Evolutionary conservation across 129 eudicot genomes (phyloP).

Genomic region (Sambucus nigra): DNA sequence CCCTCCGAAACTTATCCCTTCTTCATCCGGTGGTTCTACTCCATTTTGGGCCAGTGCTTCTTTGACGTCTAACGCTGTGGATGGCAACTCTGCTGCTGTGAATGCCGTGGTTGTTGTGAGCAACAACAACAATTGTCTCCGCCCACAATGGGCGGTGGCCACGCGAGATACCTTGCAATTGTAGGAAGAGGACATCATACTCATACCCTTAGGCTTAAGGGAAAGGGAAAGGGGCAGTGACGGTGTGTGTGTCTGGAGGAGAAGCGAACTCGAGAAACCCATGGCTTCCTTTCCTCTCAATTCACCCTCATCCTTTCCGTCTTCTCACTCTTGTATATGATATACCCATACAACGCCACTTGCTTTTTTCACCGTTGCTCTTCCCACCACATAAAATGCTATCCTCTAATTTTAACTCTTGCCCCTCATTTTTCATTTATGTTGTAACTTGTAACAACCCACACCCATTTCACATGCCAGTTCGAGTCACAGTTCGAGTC

Average conservation of each 20-base stretch:
- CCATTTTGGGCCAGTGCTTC: conserved; percentile 67
- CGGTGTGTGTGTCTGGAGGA: conserved; percentile 15
- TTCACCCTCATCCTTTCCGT: conserved; percentile 11
- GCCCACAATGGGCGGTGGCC: conserved; percentile 17
- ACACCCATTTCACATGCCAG: too few species aligned
- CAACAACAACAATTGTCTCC: conserved; percentile 52
- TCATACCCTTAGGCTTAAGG: conserved; percentile 16
- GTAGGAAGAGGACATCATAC: conserved; percentile 16
- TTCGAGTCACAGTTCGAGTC: too few species aligned
- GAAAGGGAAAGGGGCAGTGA: too few species aligned
- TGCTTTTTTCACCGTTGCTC: too few species aligned
- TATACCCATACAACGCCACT: too few species aligned
- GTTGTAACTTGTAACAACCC: too few species aligned
- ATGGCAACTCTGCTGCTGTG: conserved; percentile 43
- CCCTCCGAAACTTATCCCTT: conserved; percentile 43
- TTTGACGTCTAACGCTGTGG: conserved; percentile 60
- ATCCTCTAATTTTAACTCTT: too few species aligned
- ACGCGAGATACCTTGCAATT: conserved; percentile 15
- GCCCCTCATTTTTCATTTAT: too few species aligned
- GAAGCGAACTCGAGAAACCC: conserved; percentile 37
- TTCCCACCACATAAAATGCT: too few species aligned
- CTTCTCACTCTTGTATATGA: too few species aligned
- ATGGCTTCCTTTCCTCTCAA: conserved; percentile 21
- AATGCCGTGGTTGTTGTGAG: conserved; percentile 45
- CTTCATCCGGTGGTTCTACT: conserved; percentile 45